Base-by-base conservation (phyloP, 352 stramenopile species). In the Pythium guiyangense region DNA sequence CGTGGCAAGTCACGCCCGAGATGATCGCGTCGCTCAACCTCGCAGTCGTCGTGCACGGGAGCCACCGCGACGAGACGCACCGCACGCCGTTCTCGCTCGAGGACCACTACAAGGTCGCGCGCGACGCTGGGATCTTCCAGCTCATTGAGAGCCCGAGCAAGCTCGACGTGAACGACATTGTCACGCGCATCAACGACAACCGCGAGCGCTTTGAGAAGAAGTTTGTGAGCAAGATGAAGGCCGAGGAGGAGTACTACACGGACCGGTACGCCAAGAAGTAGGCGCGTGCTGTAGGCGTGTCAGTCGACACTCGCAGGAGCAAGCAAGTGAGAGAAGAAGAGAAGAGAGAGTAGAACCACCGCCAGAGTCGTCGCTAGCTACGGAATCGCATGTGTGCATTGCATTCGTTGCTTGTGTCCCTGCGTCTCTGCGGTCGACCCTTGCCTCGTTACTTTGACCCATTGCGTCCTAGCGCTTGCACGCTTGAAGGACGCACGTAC, bases 11-110 rank as follows among this genome's bases (percentile, higher is more conserved):
- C 29, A 98, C 95, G 51, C 85, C 88, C 44, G 94, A 99, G 60
- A 98, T 99, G 95, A 92, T 99, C 63, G 88, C 88, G 45, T 96
- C 85, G 49, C 75, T 98, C 18, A 84, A 90, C 49, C 74, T 97
- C 37, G 71, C 72, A 22, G 71, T 88, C 6, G 90, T 97, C 20
- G 79, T 96, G 52, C 81, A 94, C 61, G 92, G 88, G 55, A 93
- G 81, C 25, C 85, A 94, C 74, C 89, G 86, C 59, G 84, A 94
- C 66, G 66, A 80, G 40, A 72, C 87, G 57, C 66, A 86, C 58
- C 31, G 79, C 62, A 60, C 63, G 22, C 70, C 64, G 40, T 85
- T 87, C 37, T 84, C 80, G 60, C 70, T 88, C 8, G 79, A 94
- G 4, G 73, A 92, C 31, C 85, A 89, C 52, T 97, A 96, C 67